Percentiles rank a stretch among this genome's conserved stretches.
Evolutionary conservation across 805 yeast species (phyloP).

Genomic region (Suhomyces sp.): DNA sequence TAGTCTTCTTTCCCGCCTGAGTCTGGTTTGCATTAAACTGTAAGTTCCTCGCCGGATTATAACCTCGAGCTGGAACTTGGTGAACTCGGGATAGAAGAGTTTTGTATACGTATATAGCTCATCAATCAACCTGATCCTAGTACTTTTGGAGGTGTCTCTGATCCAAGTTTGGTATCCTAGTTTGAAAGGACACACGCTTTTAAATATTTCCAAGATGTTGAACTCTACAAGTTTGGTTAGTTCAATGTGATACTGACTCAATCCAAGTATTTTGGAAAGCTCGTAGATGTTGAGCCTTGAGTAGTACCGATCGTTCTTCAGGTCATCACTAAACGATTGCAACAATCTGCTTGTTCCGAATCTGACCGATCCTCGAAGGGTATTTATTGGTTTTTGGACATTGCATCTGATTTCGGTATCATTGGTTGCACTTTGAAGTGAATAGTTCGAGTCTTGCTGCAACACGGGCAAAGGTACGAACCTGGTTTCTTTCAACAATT

Average conservation of each 20-base stretch:
- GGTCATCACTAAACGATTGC: neutral
- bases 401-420: neutral
- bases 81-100: conserved; percentile 47
- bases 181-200: conserved; percentile 61
- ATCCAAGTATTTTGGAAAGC: conserved; percentile 49
- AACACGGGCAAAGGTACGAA: neutral
- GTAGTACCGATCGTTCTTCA: conserved; percentile 29
- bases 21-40: conserved; percentile 72
- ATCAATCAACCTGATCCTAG: conserved; percentile 48
- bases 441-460: neutral
- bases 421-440: neutral
- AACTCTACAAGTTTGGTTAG: conserved; percentile 58
- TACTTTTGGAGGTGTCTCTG: conserved; percentile 61
- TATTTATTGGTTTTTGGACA: neutral
- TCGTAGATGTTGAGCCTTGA: conserved; percentile 59
- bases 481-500: neutral
- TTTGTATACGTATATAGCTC: conserved; percentile 48
- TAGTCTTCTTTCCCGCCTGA: conserved; percentile 61
- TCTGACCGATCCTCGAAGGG: neutral
- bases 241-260: conserved; percentile 42
- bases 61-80: conserved; percentile 57
- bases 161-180: conserved; percentile 83
- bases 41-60: conserved; percentile 81
- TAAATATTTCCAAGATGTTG: conserved; percentile 50
- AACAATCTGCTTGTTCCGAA: neutral